phyloP scores from a whole-genome alignment of 1,284 basidiomycete genomes.

The Ustilago hordei region DNA sequence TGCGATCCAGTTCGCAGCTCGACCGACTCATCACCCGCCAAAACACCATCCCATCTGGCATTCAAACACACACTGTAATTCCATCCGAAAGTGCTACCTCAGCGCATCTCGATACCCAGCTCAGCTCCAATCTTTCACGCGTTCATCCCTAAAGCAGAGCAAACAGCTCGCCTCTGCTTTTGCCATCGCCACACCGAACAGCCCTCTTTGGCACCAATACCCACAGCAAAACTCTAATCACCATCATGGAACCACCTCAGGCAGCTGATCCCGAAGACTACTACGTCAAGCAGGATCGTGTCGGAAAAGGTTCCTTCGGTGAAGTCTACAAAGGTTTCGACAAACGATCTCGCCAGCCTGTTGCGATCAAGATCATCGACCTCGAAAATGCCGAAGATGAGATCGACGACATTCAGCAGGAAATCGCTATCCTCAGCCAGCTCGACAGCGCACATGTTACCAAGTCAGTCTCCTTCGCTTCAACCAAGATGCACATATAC shows the following conservation, averaged over 20 bases:
- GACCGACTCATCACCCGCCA: too few species aligned
- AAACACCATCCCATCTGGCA: too few species aligned
- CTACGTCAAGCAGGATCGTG: conserved; percentile 95
- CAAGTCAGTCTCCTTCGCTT: conserved; percentile 73
- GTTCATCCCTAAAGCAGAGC: background rate
- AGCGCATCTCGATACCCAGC: background rate
- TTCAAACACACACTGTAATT: background rate
- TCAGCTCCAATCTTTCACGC: conserved; percentile 8
- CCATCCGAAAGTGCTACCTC: background rate
- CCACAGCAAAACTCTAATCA: background rate
- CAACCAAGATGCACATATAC: background rate
- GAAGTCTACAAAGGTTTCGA: conserved; percentile 68
- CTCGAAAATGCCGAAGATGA: conserved; percentile 98
- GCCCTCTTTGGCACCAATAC: too few species aligned
- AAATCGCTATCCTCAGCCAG: conserved; percentile 98
- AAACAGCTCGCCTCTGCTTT: background rate
- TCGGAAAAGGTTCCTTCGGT: conserved; percentile 72
- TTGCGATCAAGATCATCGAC: conserved; percentile 93
- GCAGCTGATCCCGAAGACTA: conserved; percentile 62
- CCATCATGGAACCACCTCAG: conserved; percentile 54
- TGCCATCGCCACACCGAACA: background rate
- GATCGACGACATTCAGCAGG: conserved; percentile 99
- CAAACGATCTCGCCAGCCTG: conserved; percentile 56
- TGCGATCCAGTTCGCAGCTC: too few species aligned
- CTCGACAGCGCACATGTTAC: conserved; percentile 95